A percentile compares a stretch with the other conserved stretches of the same genome.
phyloP scores from a whole-genome alignment of 2,329 filamentous ascomycete species.

The Cytospora piceae region DNA sequence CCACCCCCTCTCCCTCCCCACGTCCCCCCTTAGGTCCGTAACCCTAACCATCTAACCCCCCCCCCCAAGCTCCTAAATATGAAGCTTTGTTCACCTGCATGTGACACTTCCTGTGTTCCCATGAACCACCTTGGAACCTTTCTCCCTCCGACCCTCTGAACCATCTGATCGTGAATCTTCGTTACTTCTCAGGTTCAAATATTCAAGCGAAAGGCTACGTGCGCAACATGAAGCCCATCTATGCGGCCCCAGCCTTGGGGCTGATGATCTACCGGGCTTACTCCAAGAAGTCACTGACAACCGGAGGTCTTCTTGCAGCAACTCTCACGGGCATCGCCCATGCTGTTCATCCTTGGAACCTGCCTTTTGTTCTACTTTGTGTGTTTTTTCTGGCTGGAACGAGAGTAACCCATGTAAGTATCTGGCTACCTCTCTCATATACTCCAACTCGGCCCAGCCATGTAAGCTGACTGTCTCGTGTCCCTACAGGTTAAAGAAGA shows the following conservation, averaged over 20 bases:
- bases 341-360: constrained; percentile 88
- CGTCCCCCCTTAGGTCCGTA: not conserved
- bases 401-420: constrained; percentile 74
- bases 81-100: not conserved
- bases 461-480: constrained; percentile 28
- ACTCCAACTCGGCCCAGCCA: not conserved
- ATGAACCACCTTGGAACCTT: not conserved
- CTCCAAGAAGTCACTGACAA: constrained; percentile 77
- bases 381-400: constrained; percentile 89
- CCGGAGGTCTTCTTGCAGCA: constrained; percentile 73
- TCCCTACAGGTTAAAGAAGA: constrained; percentile 75
- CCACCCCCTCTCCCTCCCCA: too few species aligned
- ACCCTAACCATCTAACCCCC: not conserved
- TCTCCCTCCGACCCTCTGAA: not conserved
- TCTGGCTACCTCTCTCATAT: rapidly evolving
- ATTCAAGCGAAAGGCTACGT: not conserved
- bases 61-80: not conserved
- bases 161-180: not conserved
- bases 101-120: not conserved
- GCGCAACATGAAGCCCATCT: constrained; percentile 57
- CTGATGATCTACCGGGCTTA: constrained; percentile 69
- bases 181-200: not conserved
- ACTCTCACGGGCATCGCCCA: constrained; percentile 76
- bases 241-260: constrained; percentile 61
- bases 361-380: constrained; percentile 82